phyloP scores from a whole-genome alignment of 108 stramenopile genomes.

The Conticribra guillardii region DNA sequence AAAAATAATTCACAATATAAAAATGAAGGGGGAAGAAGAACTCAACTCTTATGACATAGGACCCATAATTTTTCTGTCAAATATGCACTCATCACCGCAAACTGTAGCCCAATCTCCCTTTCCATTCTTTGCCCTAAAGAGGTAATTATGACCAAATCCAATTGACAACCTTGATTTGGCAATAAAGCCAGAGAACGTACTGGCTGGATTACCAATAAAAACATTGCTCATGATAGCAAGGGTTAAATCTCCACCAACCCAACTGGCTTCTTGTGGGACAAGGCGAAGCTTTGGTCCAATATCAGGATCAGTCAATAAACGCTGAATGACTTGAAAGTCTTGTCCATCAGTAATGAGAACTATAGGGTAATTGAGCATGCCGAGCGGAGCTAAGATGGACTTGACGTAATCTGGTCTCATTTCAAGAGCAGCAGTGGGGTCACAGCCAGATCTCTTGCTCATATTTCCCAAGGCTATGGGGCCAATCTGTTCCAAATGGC shows the following conservation, averaged over 20 bases:
- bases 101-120: background rate
- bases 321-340: slow-evolving; percentile 30
- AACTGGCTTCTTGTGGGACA: slow-evolving; percentile 29
- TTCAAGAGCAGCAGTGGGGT: slow-evolving; percentile 41
- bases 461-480: no score
- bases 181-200: slow-evolving; percentile 47
- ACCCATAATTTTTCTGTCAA: no score
- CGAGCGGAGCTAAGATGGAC: slow-evolving; percentile 37
- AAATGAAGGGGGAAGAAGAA: no score
- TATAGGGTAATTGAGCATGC: slow-evolving; percentile 37
- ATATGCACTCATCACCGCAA: background rate
- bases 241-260: slow-evolving; percentile 50
- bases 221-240: slow-evolving; percentile 29
- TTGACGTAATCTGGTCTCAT: slow-evolving; percentile 52
- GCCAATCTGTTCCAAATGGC: no score
- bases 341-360: slow-evolving; percentile 41
- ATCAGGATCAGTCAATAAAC: slow-evolving; percentile 27
- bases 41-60: no score
- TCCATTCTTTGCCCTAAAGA: slow-evolving; percentile 15
- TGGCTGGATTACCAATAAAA: slow-evolving; percentile 49
- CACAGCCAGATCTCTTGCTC: slow-evolving; percentile 16
- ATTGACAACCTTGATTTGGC: slow-evolving; percentile 46
- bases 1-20: no score
- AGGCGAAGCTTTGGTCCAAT: slow-evolving; percentile 44
- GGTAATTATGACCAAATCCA: slow-evolving; percentile 32